Percentiles rank a stretch among this genome's conserved stretches.
Conservation (phyloP, 345 rosid species). For the Gossypium anomalum region DNA sequence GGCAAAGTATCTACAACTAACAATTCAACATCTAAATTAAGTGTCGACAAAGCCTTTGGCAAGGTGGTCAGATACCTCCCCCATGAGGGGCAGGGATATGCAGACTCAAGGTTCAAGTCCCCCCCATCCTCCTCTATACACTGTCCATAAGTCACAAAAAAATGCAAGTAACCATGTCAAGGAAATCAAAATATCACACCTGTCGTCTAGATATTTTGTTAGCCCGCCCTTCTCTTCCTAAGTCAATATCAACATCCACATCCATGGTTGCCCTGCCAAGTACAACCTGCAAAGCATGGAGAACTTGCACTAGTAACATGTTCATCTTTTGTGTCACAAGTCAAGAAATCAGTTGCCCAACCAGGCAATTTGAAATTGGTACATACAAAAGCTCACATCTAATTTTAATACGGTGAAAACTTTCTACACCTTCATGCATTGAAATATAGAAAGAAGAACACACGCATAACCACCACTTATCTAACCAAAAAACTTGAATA, state of each 20-base stretch:
- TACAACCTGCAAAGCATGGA: conserved; percentile 52
- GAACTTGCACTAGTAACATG: conserved; percentile 11
- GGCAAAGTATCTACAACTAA: background rate
- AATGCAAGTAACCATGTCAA: background rate
- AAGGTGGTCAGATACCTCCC: background rate
- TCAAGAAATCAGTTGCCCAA: conserved; percentile 5
- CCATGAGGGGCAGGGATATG: background rate
- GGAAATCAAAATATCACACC: conserved; percentile 37
- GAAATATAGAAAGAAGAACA: background rate
- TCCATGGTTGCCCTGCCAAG: conserved; percentile 87
- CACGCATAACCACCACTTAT: background rate
- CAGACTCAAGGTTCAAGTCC: background rate
- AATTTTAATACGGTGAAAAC: background rate
- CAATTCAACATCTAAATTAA: background rate
- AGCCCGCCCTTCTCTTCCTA: conserved; percentile 58
- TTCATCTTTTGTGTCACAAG: background rate
- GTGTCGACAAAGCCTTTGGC: background rate
- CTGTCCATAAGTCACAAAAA: background rate
- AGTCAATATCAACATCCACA: conserved; percentile 69
- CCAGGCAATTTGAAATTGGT: background rate
- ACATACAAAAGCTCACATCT: background rate
- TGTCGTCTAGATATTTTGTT: conserved; percentile 76
- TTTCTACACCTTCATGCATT: background rate
- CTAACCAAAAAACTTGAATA: background rate
- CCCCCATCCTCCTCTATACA: background rate